phyloP scores from a whole-genome alignment of 176 grass and related monocot species.

The Echinochloa phyllopogon region DNA sequence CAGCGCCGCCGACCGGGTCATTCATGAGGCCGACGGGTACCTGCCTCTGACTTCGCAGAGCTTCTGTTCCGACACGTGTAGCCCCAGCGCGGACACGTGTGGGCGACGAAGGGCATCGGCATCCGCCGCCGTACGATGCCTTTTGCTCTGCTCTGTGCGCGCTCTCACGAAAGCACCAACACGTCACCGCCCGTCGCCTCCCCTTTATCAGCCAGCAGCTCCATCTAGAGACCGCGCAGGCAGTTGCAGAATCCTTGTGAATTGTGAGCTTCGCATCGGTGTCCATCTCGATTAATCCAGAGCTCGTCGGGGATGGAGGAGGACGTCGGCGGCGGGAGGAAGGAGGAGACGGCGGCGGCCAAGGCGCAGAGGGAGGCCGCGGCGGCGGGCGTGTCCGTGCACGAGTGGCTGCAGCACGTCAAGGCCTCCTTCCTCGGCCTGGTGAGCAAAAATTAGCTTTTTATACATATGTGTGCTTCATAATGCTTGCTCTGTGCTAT shows the following conservation, averaged over 20 bases:
- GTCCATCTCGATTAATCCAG: neutral
- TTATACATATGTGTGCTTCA: neutral
- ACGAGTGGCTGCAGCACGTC: constrained; percentile 57
- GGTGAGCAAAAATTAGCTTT: neutral
- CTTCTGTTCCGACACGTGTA: neutral
- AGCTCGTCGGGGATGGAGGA: constrained; percentile 20
- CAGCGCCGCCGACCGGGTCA: no score
- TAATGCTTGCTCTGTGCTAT: no score
- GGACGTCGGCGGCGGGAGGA: constrained; percentile 1
- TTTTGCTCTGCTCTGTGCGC: neutral
- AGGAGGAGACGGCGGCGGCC: constrained; percentile 3
- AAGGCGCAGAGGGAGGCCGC: constrained; percentile 39
- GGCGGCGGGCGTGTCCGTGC: constrained; percentile 51
- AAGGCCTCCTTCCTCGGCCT: constrained; percentile 59
- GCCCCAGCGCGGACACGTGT: neutral
- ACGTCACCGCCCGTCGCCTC: neutral
- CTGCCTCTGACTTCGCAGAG: constrained; percentile 3
- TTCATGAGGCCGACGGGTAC: neutral
- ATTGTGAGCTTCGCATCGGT: neutral
- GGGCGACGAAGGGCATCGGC: neutral
- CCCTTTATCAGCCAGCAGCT: neutral
- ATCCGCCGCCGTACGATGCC: neutral
- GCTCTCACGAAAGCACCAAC: neutral
- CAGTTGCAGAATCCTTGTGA: no score
- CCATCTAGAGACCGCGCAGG: neutral